Evolutionary conservation across 176 grass and related monocot genomes (phyloP), one percentile per base, ranked within the genome.

Genomic region (Carex scoparia): DNA sequence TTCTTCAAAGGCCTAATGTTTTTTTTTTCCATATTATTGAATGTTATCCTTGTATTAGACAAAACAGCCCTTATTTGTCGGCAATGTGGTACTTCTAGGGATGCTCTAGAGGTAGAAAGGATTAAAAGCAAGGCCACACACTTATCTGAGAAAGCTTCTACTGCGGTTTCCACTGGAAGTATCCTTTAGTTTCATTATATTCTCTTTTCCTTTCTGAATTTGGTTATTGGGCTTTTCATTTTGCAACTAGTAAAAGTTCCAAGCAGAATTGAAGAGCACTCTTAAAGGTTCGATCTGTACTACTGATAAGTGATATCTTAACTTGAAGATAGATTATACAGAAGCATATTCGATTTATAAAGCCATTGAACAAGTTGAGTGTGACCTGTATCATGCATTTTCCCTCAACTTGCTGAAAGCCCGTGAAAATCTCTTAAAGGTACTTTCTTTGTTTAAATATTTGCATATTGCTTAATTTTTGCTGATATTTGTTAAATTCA

Each of bases 391-490:
- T 69, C 91, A 92, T 94, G 23, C 81, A 86, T 98, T 69, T 65
- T 93, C 93, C 14, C 84, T 90, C 28, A 78, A 75, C 90, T 92
- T 93, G 89, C 88, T 98, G 28, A 88, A 86, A 88, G 92, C 92
- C 10, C 80, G 69, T 80, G 95, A 98, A 90, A 95, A 73, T 85
- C 93, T 98, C 31, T 60, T 94, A 35, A 98, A 94, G 95, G 95
- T 95, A 89, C 81, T 83, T 69, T 73, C 66, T 66, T 81, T 90
- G 57, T 70, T 64, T 38, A 16, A 58, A 31, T 78, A 62, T 19
- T 57, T 66, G 7, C 12, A 14, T 61, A 27, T 83, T 70, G 35
- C 15, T 55, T 7, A 61, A 14, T 65, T 54, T 79, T 42, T 48
- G 33, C 37, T n/a, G 18, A 61, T 87, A 57, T 46, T 11, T 1